A percentile compares a stretch with the other conserved stretches of the same genome.
Evolutionary conservation across 2,329 filamentous ascomycete species (phyloP).

Genomic region (Colletotrichum sublineola): DNA sequence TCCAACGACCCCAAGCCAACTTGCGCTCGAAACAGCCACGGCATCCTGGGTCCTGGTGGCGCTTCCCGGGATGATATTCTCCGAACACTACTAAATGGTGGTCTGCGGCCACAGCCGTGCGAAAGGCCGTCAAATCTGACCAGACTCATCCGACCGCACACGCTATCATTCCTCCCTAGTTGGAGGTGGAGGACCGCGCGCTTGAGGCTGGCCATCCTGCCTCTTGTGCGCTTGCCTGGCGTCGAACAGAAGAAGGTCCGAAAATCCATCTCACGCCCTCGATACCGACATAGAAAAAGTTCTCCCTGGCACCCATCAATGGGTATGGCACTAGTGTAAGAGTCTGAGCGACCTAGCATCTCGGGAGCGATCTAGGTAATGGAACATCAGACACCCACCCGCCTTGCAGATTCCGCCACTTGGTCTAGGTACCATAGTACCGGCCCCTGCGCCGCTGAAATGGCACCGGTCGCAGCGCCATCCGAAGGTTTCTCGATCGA

Average conservation of each 20-base stretch:
- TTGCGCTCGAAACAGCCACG: conserved; percentile 18
- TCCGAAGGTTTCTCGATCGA: not conserved
- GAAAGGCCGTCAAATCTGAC: conserved; percentile 17
- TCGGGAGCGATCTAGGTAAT: conserved; percentile 28
- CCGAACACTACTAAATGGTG: conserved; percentile 18
- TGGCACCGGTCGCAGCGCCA: conserved; percentile 13
- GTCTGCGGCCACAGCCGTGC: conserved; percentile 12
- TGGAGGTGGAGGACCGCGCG: not conserved
- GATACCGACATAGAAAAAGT: conserved; percentile 6
- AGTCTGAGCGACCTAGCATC: conserved; percentile 24
- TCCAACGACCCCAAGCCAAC: not conserved
- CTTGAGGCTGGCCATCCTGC: not conserved
- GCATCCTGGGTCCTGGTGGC: conserved; percentile 1
- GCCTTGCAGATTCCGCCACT: conserved; percentile 31
- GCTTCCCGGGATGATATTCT: conserved; percentile 33
- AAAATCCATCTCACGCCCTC: not conserved
- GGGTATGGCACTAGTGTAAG: conserved; percentile 3
- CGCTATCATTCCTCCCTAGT: no score
- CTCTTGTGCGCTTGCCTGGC: not conserved
- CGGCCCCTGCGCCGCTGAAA: not conserved
- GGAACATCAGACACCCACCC: conserved; percentile 22
- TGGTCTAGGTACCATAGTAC: conserved; percentile 1
- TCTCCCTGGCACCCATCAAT: conserved; percentile 5
- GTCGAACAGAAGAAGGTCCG: not conserved
- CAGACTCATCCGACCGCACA: not conserved